phyloP scores from a whole-genome alignment of 1,284 basidiomycete genomes.

The Kwoniella shivajii region DNA sequence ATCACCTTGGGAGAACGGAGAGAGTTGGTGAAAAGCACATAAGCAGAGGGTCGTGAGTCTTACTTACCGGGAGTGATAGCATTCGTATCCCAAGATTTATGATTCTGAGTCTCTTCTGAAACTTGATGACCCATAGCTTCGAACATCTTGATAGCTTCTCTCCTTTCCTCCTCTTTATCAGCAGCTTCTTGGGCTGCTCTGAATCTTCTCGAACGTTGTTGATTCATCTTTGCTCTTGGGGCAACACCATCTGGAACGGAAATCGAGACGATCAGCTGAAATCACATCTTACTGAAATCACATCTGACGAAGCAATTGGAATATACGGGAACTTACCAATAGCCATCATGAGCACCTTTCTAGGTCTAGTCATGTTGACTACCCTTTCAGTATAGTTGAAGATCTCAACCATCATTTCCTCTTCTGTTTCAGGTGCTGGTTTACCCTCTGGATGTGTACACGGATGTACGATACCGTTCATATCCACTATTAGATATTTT shows the following conservation, averaged over 20 bases:
- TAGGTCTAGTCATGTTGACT: conserved; percentile 93
- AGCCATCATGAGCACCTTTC: conserved; percentile 96
- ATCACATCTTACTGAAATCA: no score
- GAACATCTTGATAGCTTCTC: conserved; percentile 80
- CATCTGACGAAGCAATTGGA: no score
- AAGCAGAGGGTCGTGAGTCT: neutral
- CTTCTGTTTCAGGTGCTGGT: conserved; percentile 94
- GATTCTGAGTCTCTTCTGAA: conserved; percentile 79
- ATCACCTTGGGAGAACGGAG: no score
- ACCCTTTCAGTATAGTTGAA: conserved; percentile 97
- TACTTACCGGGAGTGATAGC: conserved; percentile 83
- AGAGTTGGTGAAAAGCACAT: neutral
- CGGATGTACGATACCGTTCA: conserved; percentile 78
- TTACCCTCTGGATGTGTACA: conserved; percentile 97
- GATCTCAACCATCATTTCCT: conserved; percentile 99
- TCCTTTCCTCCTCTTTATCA: conserved; percentile 84
- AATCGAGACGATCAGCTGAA: neutral
- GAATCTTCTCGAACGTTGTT: conserved; percentile 94
- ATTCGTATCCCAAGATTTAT: conserved; percentile 94
- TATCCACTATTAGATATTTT: conserved; percentile 42
- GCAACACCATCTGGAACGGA: conserved; percentile 83
- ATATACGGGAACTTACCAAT: conserved; percentile 82
- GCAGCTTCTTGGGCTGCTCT: conserved; percentile 91
- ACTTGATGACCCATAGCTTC: conserved; percentile 92
- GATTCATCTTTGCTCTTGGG: conserved; percentile 99